Evolutionary conservation across 163 green algal species (phyloP), one percentile per base, ranked within the genome.

Genomic region (Smithsoniella earleae): DNA sequence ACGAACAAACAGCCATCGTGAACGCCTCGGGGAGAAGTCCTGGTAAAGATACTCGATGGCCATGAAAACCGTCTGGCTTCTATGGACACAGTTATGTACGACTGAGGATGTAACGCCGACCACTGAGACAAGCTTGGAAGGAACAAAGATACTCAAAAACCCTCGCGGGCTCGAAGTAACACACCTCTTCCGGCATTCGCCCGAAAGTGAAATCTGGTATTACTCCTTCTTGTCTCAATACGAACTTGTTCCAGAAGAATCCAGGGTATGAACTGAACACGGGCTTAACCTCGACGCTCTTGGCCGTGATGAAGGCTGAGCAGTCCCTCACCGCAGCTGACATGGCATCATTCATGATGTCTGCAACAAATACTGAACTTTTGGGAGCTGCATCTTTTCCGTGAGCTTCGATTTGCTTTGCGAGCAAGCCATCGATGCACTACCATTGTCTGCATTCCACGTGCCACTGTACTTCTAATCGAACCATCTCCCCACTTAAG

Each of bases 161-260:
- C 44, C 18, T 54, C n/a, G n/a, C n/a, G n/a, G n/a, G n/a, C n/a
- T n/a, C n/a, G n/a, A n/a, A 34, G 62, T 66, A 45, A 0, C 49
- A 64, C 36, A 83, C 81, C 78, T 87, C 74, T 66, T 92, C 79
- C 0, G 88, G 89, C 18, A 54, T 73, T 43, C 89, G 83, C 4
- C 73, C 80, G 54, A 85, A 96, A 2, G 73, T 81, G 74, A 95
- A 95, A n/a, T 86, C 62, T 2, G 89, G 89, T 25, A 83, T 78
- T 16, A 85, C 86, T 16, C 78, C 79, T 58, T 88, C 66, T 45
- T 81, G 76, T 4, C 66, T 36, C n/a, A n/a, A n/a, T 0, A 73
- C 77, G 1, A 89, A 38, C 72, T 88, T 86, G n/a, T 78, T 80
- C 45, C 77, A 66, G 38, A 84, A 69, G 1, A 88, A 77, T 18